These are phyloP conservation scores for Pseudocercospora musae DNA, from an alignment of 2,329 filamentous ascomycete genomes.

Conservation along the genomic window DNA sequence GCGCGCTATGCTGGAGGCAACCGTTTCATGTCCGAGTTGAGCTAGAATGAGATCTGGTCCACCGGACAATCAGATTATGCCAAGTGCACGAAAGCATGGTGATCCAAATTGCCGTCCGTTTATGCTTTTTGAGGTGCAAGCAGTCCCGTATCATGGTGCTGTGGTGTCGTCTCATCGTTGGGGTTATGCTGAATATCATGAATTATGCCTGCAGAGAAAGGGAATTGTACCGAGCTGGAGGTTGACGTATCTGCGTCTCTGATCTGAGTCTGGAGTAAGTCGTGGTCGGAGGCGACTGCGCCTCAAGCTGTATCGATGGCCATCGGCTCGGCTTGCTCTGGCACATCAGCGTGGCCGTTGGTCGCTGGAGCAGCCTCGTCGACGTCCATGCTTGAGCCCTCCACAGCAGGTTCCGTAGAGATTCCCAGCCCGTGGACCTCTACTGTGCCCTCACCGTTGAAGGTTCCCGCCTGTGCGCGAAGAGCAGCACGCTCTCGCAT, in stretches of 20 bases:
- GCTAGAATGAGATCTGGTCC: neutral
- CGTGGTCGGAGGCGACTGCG: neutral
- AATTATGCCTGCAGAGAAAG: neutral
- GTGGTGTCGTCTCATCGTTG: neutral
- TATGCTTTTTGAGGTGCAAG: neutral
- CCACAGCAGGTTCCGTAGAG: neutral
- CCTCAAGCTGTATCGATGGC: slow-evolving; percentile 6
- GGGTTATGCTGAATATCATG: neutral
- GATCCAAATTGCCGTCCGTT: neutral
- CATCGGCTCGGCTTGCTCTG: slow-evolving; percentile 6
- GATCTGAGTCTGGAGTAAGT: neutral
- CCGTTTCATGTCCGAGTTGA: neutral
- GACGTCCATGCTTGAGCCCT: neutral
- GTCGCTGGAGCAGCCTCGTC: neutral
- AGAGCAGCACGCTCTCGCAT: slow-evolving; percentile 44
- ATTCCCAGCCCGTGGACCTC: slow-evolving; percentile 20
- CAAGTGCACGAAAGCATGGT: neutral
- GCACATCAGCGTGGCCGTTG: neutral
- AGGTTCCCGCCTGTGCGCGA: slow-evolving; percentile 15
- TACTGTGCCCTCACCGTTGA: slow-evolving; percentile 17
- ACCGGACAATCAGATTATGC: neutral
- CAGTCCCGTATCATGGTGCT: neutral
- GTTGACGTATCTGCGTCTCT: neutral
- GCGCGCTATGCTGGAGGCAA: neutral
- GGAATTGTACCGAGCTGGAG: neutral